A percentile compares a stretch with the other conserved stretches of the same genome.
These are phyloP conservation scores for Lecanicillium sp. DNA, from an alignment of 2,329 filamentous ascomycete species.

Conservation along the genomic window DNA sequence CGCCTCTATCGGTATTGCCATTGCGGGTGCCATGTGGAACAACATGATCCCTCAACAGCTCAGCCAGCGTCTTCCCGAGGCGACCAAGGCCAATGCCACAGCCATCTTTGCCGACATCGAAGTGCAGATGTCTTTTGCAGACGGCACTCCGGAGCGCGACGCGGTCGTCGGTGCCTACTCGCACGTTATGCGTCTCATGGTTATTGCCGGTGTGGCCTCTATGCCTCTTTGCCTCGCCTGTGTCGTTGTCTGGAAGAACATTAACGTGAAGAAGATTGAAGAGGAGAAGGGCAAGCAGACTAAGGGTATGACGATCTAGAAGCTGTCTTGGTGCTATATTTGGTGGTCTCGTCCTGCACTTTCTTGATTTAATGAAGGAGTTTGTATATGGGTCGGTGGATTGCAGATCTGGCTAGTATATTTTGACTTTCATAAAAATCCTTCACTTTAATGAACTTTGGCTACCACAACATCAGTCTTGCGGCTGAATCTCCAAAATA, in stretches of 20 bases:
- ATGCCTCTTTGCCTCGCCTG: constrained; percentile 30
- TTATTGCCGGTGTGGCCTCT: constrained; percentile 32
- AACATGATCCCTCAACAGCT: constrained; percentile 42
- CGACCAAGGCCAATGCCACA: constrained; percentile 27
- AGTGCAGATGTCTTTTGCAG: constrained; percentile 43
- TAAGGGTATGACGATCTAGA: constrained; percentile 6
- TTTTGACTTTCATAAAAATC: too few relatives aligned
- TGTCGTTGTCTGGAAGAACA: constrained; percentile 33
- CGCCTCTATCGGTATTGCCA: constrained; percentile 49
- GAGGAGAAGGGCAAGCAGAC: constrained; percentile 24
- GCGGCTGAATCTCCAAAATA: constrained; percentile 22
- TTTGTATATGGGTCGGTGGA: too few relatives aligned
- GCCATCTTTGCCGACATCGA: constrained; percentile 43
- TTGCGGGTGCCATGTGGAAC: constrained; percentile 58
- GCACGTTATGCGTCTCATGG: constrained; percentile 33
- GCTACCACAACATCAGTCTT: neutral
- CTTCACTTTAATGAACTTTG: too few relatives aligned
- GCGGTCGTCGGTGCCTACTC: constrained; percentile 55
- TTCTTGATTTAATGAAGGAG: too few relatives aligned
- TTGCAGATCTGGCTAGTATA: too few relatives aligned
- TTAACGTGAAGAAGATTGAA: constrained; percentile 34
- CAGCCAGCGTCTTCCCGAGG: constrained; percentile 35
- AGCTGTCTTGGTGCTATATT: too few relatives aligned
- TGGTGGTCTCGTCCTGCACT: too few relatives aligned
- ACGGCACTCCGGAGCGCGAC: constrained; percentile 41